Conservation (phyloP, 2,329 filamentous ascomycete genomes). For the Lasiodiplodia sp. region DNA sequence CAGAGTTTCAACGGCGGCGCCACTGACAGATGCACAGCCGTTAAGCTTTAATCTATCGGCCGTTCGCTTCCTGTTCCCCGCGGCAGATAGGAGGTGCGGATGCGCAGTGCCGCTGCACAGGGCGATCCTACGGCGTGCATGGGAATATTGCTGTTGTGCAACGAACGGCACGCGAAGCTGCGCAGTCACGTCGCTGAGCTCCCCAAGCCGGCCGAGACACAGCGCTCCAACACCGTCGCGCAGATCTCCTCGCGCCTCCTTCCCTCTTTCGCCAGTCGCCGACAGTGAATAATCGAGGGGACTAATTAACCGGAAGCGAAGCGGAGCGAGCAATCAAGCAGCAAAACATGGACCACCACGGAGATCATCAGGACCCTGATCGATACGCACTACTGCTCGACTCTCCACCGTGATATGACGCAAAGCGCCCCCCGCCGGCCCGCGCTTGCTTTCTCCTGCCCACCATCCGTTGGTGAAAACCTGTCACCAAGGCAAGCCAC, state of each 20-base stretch:
- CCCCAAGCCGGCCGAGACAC: not conserved
- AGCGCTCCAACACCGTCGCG: not conserved
- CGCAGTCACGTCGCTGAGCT: not conserved
- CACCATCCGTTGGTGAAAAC: not conserved
- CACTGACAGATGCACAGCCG: not conserved
- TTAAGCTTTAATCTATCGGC: not conserved
- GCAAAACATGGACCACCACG: not conserved
- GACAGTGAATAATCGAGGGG: not conserved
- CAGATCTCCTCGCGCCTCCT: not conserved
- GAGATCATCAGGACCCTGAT: not conserved
- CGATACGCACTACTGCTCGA: not conserved
- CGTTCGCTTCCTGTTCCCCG: not conserved
- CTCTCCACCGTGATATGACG: not conserved
- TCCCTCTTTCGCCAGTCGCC: not conserved
- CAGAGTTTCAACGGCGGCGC: conserved; percentile 8
- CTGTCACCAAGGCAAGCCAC: not conserved
- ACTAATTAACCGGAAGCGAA: not conserved
- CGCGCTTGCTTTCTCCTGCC: not conserved
- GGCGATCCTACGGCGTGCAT: not conserved
- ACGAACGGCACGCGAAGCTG: conserved; percentile 8
- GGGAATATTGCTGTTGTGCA: conserved; percentile 2
- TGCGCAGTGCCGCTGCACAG: not conserved
- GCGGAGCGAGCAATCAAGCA: not conserved
- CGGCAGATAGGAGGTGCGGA: not conserved
- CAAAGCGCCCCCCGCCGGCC: not conserved